Base-by-base conservation (phyloP, 1,139 yeast species). In the Kurtzmaniella quercitrusa region DNA sequence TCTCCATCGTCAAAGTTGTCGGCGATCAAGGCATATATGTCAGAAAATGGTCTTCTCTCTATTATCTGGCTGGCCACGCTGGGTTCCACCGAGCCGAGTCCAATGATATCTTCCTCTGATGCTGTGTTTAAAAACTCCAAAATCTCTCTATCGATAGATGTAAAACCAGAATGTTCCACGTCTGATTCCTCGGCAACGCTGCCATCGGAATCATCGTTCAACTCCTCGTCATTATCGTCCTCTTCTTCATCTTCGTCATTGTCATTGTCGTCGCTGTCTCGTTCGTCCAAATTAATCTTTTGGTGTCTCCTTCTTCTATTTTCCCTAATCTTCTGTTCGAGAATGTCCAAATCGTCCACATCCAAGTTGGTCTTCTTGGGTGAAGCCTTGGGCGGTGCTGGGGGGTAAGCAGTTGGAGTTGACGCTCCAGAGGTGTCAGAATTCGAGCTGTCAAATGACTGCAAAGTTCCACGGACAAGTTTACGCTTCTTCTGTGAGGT, bases 51-150 rank as follows among this genome's bases (percentile, higher is more conserved):
- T 53, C 98, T 73, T 46, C 73, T 70, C 1, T 73, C 62, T 10
- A 87, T 71, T 29, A 94, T 68, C 6, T 68, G 53, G 37, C 79
- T 75, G 0, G 95, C 96, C 33, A 79, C 68, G n/a, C 73, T 79
- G 11, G 87, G 82, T 2, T 81, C 72, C 43, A 90, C 79, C 15
- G 81, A 81, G 14, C 95, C 81, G 34, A 90, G 79, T 63, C 93
- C 98, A 12, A 84, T 77, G 42, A 93, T 70, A 58, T 91, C 96
- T 46, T 82, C 80, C 2, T 71, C 70, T 11, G 87, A 77, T 0
- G 95, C 93, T 24, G 79, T 78, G 60, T 93, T 93, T 53, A 93
- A 70, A 55, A 93, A 90, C 41, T 82, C 79, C 44, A 91, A 67
- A 25, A 90, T 80, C 46, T 88, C 81, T 14, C 70, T 68, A 54